phyloP scores from a whole-genome alignment of 1,284 basidiomycete genomes.

The Trametes pubescens region DNA sequence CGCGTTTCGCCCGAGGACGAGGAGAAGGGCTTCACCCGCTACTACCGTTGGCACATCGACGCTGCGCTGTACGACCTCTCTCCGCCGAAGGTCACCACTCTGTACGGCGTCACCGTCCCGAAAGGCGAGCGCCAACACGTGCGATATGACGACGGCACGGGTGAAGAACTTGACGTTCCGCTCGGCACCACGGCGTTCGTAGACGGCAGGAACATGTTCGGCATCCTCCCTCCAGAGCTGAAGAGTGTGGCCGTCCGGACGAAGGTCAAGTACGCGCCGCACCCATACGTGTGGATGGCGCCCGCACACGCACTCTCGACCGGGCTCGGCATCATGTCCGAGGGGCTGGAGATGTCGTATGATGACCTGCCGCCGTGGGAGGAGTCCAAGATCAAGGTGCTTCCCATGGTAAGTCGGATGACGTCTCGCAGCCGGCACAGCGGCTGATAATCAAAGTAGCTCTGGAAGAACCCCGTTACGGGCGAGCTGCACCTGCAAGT shows the following conservation, averaged over 20 bases:
- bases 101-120: slow-evolving; percentile 85
- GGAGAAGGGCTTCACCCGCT: slow-evolving; percentile 78
- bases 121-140: slow-evolving; percentile 71
- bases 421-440: neutral
- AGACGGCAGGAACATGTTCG: slow-evolving; percentile 86
- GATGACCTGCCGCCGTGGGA: slow-evolving; percentile 79
- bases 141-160: slow-evolving; percentile 90
- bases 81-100: slow-evolving; percentile 90
- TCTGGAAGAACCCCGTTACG: slow-evolving; percentile 89
- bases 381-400: slow-evolving; percentile 72
- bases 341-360: slow-evolving; percentile 72
- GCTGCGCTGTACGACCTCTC: slow-evolving; percentile 89
- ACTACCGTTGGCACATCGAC: slow-evolving; percentile 96
- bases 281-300: slow-evolving; percentile 90
- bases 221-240: slow-evolving; percentile 74
- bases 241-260: slow-evolving; percentile 88
- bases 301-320: slow-evolving; percentile 75
- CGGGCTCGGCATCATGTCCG: slow-evolving; percentile 81
- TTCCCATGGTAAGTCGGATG: slow-evolving; percentile 64
- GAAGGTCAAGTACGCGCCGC: slow-evolving; percentile 75
- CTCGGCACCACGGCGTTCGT: slow-evolving; percentile 89
- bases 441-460: slow-evolving; percentile 44
- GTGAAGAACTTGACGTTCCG: slow-evolving; percentile 83
- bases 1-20: slow-evolving; percentile 82
- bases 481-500: slow-evolving; percentile 81